Evolutionary conservation across 345 rosid genomes (phyloP).

Genomic region (Populus tremula): DNA sequence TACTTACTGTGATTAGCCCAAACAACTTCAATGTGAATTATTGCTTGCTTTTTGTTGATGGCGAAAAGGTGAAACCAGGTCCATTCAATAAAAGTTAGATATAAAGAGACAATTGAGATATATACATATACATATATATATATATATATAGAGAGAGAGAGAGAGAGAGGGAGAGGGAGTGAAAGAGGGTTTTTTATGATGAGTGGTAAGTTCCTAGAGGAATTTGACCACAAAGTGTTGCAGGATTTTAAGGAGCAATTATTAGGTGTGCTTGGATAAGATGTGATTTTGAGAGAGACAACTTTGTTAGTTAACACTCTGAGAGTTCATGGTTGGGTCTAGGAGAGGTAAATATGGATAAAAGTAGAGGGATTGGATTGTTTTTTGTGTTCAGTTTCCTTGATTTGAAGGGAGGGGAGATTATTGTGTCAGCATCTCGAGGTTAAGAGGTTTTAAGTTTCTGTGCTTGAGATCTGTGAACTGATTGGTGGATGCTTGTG

Average conservation of each 20-base stretch:
- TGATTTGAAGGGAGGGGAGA: not conserved
- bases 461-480: constrained; percentile 1
- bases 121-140: too few relatives aligned
- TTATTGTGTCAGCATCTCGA: not conserved
- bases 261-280: constrained; percentile 3
- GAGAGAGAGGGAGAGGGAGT: constrained; percentile 7
- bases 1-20: constrained; percentile 14
- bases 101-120: constrained; percentile 25
- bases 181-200: not conserved
- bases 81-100: constrained; percentile 10
- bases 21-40: constrained; percentile 29
- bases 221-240: constrained; percentile 4
- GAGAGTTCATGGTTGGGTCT: not conserved
- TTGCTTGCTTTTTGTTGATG: constrained; percentile 16
- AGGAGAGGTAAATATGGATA: not conserved
- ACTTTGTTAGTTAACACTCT: constrained; percentile 5
- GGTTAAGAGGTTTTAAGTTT: not conserved
- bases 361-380: not conserved
- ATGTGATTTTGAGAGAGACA: constrained; percentile 7
- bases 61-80: constrained; percentile 16
- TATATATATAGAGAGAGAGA: constrained; percentile 1
- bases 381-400: not conserved
- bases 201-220: constrained; percentile 10
- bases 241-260: constrained; percentile 14
- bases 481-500: not conserved